Evolutionary conservation across 306 rosid species (phyloP).

Genomic region (Cucurbita ficifolia): DNA sequence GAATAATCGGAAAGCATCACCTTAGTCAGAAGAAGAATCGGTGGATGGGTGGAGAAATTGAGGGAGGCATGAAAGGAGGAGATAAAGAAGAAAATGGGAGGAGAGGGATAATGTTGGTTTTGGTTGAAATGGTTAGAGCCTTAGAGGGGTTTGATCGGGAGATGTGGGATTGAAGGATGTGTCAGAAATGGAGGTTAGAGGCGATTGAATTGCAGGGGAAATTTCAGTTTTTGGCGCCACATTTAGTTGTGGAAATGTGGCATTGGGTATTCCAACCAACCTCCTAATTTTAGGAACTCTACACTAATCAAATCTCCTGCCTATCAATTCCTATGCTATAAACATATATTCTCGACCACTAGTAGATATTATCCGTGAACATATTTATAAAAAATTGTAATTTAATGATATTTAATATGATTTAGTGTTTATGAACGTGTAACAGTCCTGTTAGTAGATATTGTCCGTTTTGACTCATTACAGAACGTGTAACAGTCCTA

Average conservation of each 20-base stretch:
- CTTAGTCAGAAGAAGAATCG: background rate
- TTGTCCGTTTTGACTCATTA: no score
- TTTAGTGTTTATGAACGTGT: no score
- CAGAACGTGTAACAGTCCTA: no score
- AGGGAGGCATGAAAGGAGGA: background rate
- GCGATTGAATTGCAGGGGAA: background rate
- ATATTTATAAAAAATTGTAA: no score
- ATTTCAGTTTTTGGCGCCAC: constrained; percentile 7
- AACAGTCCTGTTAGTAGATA: no score
- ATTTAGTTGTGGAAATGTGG: background rate
- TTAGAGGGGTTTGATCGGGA: background rate
- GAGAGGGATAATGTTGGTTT: background rate
- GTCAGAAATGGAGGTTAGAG: constrained; percentile 4
- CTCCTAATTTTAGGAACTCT: background rate
- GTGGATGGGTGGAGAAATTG: background rate
- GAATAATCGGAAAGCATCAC: background rate
- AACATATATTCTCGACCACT: no score
- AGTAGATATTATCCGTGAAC: no score
- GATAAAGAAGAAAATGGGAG: background rate
- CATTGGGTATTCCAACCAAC: background rate
- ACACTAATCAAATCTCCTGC: background rate
- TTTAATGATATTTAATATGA: no score
- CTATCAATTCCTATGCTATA: no score
- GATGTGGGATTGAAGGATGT: background rate
- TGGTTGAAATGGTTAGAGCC: constrained; percentile 1